A percentile compares a stretch with the other conserved stretches of the same genome.
phyloP scores from a whole-genome alignment of 208 protist genomes.

The Herpetomonas samuelpessoai region DNA sequence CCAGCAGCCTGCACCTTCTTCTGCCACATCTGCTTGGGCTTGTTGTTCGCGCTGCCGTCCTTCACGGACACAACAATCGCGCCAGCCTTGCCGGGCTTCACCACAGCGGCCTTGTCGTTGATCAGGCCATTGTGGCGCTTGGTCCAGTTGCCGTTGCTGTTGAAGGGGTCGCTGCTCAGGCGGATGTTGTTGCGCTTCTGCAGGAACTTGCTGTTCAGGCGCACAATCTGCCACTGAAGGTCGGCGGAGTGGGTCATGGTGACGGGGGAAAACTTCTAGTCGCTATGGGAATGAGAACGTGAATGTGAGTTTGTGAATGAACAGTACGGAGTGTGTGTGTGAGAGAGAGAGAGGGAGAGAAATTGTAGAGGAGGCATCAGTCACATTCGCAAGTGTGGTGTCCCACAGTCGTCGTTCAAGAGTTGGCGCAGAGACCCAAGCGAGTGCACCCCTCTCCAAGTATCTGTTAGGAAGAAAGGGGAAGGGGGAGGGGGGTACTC shows the following conservation, averaged over 20 bases:
- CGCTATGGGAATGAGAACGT: not conserved
- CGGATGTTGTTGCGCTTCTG: constrained; percentile 80
- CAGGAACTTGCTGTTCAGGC: constrained; percentile 84
- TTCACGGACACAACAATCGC: constrained; percentile 70
- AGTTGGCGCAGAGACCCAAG: no score
- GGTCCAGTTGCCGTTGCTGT: constrained; percentile 89
- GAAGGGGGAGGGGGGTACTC: no score
- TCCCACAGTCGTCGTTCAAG: no score
- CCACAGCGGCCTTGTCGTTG: constrained; percentile 63
- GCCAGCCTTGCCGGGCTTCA: constrained; percentile 68
- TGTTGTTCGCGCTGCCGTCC: constrained; percentile 66
- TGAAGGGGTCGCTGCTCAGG: constrained; percentile 84
- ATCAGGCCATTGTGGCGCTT: constrained; percentile 83
- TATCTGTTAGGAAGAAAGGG: no score
- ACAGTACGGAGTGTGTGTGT: no score
- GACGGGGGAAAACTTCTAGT: constrained; percentile 6
- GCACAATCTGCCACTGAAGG: constrained; percentile 83
- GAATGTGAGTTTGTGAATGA: not conserved
- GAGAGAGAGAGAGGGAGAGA: no score
- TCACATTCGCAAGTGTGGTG: no score
- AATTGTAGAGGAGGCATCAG: no score
- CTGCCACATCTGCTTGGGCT: constrained; percentile 76
- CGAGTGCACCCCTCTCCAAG: no score
- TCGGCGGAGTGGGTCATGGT: constrained; percentile 82
- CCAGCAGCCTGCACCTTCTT: constrained; percentile 61